Conservation (phyloP, 2,329 filamentous ascomycete species). For the Dothiorella sarmentorum region DNA sequence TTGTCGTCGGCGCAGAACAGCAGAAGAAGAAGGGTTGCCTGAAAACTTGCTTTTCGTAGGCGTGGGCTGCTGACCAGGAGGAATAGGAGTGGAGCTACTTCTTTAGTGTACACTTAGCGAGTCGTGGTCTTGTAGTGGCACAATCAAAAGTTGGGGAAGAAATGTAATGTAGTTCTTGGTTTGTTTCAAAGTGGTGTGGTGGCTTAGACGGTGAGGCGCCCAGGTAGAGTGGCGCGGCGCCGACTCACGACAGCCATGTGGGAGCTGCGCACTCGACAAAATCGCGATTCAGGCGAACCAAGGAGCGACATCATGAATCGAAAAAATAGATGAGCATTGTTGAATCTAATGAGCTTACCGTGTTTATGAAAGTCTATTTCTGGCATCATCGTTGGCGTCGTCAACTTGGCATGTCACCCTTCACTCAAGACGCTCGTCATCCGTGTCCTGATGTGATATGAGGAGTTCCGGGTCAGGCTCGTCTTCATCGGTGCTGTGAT, state of each 20-base stretch:
- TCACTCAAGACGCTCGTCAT: conserved; percentile 27
- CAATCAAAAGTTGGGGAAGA: too few species aligned
- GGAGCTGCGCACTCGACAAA: background rate
- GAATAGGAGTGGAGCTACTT: too few species aligned
- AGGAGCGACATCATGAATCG: background rate
- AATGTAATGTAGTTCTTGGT: too few species aligned
- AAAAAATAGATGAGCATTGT: background rate
- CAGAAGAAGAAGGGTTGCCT: too few species aligned
- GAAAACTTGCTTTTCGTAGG: too few species aligned
- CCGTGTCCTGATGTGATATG: conserved; percentile 45
- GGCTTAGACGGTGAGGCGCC: conserved; percentile 1
- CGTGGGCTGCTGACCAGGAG: too few species aligned
- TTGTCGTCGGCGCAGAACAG: too few species aligned
- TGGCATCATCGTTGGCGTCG: conserved; percentile 19
- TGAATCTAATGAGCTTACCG: background rate
- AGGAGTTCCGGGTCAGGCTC: conserved; percentile 48
- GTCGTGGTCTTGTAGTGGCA: background rate
- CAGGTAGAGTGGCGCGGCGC: background rate
- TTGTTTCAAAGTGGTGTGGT: background rate
- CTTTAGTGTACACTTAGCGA: too few species aligned
- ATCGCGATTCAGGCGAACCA: background rate
- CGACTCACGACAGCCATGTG: background rate
- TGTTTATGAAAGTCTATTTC: background rate
- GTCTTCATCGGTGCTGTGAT: conserved; percentile 43
- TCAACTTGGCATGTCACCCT: background rate